Conservation (phyloP, 441 rosid species). For the Lepidium campestre region DNA sequence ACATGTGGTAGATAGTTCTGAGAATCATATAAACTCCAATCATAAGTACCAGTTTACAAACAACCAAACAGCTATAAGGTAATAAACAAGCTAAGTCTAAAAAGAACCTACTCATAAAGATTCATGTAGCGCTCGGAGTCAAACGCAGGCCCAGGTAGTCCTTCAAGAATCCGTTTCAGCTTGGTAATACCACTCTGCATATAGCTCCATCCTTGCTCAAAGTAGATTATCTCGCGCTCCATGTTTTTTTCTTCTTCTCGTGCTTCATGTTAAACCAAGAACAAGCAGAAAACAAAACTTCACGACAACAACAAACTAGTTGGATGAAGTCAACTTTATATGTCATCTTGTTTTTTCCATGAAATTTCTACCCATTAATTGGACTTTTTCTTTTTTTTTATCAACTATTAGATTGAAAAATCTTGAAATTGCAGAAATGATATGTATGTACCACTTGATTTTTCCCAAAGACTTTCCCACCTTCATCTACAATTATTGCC, state of each 20-base stretch:
- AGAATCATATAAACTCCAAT: neutral
- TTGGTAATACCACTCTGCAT: conserved; percentile 75
- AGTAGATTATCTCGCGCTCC: conserved; percentile 55
- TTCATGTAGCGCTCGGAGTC: conserved; percentile 68
- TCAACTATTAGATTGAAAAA: no score
- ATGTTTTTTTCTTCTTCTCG: no score
- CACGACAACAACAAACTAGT: neutral
- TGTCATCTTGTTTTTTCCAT: no score
- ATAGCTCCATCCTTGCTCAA: conserved; percentile 82
- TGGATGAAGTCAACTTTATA: no score
- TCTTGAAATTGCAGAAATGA: no score
- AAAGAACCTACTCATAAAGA: no score
- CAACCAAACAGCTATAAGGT: neutral
- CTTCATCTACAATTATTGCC: no score
- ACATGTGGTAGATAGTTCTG: conserved; percentile 90
- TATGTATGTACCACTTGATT: no score
- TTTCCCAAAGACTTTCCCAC: no score
- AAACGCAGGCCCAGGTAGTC: conserved; percentile 46
- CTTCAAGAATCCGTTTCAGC: conserved; percentile 74
- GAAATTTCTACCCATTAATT: no score
- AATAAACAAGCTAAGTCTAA: conserved; percentile 2
- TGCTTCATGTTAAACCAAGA: no score
- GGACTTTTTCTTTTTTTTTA: no score
- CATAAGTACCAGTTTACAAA: neutral
- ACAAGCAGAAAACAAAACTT: neutral